Conservation (phyloP, 805 yeast species). For the Candida pseudoglaebosa region DNA sequence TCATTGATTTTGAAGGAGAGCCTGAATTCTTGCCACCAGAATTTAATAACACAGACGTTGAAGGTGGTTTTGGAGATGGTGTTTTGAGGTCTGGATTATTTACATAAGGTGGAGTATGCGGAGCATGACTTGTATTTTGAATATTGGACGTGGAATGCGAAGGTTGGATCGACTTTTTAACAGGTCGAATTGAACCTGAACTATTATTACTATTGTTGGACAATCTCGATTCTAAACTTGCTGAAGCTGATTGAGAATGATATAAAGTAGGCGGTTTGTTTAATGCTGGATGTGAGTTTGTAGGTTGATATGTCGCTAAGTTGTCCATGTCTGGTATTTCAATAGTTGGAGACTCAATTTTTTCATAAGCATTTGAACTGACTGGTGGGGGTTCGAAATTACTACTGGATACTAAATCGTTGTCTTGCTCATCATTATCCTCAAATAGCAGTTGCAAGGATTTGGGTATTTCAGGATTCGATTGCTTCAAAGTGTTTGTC, state of each 20-base stretch:
- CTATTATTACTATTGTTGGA: conserved; percentile 5
- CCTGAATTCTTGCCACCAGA: conserved; percentile 16
- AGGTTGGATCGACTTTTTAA: not conserved
- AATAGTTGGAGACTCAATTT: conserved; percentile 54
- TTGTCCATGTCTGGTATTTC: conserved; percentile 69
- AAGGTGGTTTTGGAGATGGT: conserved; percentile 34
- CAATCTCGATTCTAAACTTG: conserved; percentile 29
- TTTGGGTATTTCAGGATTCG: conserved; percentile 56
- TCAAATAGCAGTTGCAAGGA: conserved; percentile 70
- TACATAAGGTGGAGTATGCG: conserved; percentile 40
- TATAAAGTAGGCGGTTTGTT: conserved; percentile 41
- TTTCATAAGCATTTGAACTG: conserved; percentile 15
- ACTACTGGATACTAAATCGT: conserved; percentile 10
- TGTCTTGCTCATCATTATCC: conserved; percentile 26
- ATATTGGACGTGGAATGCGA: not conserved
- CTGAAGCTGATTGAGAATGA: conserved; percentile 43
- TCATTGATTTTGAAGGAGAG: conserved; percentile 45
- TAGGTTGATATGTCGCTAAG: conserved; percentile 17
- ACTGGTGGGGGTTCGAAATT: conserved; percentile 7
- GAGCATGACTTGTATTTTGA: conserved; percentile 9
- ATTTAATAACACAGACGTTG: conserved; percentile 16
- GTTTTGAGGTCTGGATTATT: conserved; percentile 22
- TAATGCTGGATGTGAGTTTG: conserved; percentile 19
- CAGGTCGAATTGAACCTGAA: not conserved
- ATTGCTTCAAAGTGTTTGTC: conserved; percentile 2